These are phyloP conservation scores for Pseudocercospora vitis DNA, from an alignment of 2,329 filamentous ascomycete species.

Conservation along the genomic window DNA sequence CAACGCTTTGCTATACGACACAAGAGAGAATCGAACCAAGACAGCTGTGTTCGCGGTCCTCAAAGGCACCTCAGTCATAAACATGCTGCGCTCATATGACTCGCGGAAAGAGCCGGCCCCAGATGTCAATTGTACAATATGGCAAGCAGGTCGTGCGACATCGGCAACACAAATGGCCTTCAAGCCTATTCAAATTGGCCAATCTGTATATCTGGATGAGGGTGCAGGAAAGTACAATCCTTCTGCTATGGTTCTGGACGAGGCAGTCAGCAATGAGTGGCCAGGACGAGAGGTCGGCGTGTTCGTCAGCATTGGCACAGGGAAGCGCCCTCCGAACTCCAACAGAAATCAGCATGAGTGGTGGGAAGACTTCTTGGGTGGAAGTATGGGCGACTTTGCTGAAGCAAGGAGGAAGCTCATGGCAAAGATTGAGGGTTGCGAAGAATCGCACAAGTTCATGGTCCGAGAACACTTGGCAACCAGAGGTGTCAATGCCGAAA, in stretches of 20 bases:
- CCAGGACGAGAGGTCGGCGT: constrained; percentile 89
- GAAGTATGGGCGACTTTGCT: constrained; percentile 78
- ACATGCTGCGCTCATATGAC: constrained; percentile 85
- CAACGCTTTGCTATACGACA: constrained; percentile 84
- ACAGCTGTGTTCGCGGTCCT: constrained; percentile 91
- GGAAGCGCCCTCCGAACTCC: constrained; percentile 73
- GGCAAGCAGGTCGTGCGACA: constrained; percentile 95
- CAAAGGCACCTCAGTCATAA: constrained; percentile 71
- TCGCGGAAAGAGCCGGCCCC: constrained; percentile 87
- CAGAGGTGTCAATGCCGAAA: constrained; percentile 74
- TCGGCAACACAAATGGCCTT: constrained; percentile 88
- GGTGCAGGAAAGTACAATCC: constrained; percentile 91
- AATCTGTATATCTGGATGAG: constrained; percentile 92
- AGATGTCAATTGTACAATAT: constrained; percentile 92
- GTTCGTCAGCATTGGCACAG: constrained; percentile 92
- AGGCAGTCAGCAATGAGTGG: constrained; percentile 91
- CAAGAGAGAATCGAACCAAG: constrained; percentile 66
- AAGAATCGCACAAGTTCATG: constrained; percentile 87
- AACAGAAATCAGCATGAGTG: constrained; percentile 71
- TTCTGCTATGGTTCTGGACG: constrained; percentile 78
- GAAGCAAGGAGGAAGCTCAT: constrained; percentile 84
- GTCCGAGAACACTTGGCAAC: constrained; percentile 72
- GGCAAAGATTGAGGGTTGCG: constrained; percentile 91
- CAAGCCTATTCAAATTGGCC: constrained; percentile 91
- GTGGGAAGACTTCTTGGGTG: constrained; percentile 82